These are phyloP conservation scores for Yamadazyma sp. DNA, from an alignment of 1,139 yeast genomes.

Conservation along the genomic window DNA sequence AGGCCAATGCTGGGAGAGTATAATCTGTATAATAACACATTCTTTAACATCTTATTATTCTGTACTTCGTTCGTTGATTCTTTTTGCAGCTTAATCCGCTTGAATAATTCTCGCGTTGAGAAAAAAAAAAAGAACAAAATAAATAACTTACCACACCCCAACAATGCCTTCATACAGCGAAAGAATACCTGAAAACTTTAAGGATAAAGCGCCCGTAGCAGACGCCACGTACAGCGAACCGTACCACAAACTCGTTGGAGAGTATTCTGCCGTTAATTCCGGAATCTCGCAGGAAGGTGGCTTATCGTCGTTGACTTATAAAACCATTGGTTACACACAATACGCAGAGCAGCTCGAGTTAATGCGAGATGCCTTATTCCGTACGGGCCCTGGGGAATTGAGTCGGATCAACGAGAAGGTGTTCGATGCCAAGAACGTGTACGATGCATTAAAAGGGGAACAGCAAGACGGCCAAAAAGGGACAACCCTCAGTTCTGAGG, in stretches of 20 bases:
- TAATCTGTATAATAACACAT: constrained; percentile 2
- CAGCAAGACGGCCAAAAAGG: not conserved
- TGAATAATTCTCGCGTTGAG: not conserved
- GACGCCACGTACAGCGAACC: constrained; percentile 30
- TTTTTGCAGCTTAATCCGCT: constrained; percentile 1
- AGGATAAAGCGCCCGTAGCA: constrained; percentile 7
- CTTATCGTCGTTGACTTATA: constrained; percentile 43
- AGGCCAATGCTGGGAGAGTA: constrained; percentile 17
- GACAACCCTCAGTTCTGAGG: constrained; percentile 5
- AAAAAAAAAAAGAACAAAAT: not conserved
- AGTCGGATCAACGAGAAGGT: constrained; percentile 23
- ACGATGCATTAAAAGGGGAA: constrained; percentile 11
- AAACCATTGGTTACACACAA: constrained; percentile 39
- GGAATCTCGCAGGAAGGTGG: constrained; percentile 49
- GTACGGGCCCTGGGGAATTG: constrained; percentile 15
- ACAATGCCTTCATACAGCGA: constrained; percentile 15
- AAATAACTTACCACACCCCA: not conserved
- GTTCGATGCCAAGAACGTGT: constrained; percentile 21
- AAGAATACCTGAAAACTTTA: constrained; percentile 8
- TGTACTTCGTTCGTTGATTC: too few relatives aligned
- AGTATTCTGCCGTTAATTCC: constrained; percentile 42
- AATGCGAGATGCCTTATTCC: constrained; percentile 24
- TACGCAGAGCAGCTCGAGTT: constrained; percentile 39
- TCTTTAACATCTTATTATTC: not conserved
- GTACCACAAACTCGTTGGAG: constrained; percentile 32